A percentile compares a stretch with the other conserved stretches of the same genome.
Conservation (phyloP, 2,329 filamentous ascomycete species). For the Beauveria scarabaeidicola region DNA sequence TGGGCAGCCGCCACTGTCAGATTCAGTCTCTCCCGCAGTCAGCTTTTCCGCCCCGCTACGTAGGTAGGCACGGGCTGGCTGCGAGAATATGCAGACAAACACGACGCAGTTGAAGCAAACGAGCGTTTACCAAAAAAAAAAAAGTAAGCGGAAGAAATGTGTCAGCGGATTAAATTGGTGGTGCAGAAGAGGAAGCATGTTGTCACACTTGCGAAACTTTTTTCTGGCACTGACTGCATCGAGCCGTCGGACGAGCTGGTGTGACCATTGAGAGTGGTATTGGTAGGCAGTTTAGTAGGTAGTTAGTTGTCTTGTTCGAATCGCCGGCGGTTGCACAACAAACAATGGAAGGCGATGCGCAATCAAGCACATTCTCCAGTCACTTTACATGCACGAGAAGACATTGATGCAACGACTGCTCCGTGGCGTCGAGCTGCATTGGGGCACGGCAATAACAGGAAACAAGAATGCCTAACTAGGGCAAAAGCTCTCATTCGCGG, state of each 20-base stretch:
- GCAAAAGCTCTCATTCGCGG: background rate
- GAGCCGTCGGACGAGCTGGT: too few species aligned
- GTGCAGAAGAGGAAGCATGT: background rate
- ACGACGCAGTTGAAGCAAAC: background rate
- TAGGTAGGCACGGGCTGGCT: background rate
- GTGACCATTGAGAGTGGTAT: too few species aligned
- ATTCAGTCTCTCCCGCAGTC: background rate
- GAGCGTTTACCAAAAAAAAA: background rate
- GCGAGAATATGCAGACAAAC: background rate
- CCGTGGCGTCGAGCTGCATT: background rate
- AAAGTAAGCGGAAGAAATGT: background rate
- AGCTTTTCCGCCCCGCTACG: conserved; percentile 1
- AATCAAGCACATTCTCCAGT: background rate
- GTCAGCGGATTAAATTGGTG: background rate
- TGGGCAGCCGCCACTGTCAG: background rate
- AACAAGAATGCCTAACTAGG: background rate
- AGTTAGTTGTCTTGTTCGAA: too few species aligned
- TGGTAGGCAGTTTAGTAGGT: background rate
- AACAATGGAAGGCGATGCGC: background rate
- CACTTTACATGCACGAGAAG: background rate
- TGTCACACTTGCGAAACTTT: background rate
- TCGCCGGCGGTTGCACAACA: background rate
- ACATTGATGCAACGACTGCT: background rate
- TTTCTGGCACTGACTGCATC: too few species aligned
- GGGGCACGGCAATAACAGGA: background rate